Evolutionary conservation across 768 basidiomycete species (phyloP).

Genomic region (Pisolithus marmoratus): DNA sequence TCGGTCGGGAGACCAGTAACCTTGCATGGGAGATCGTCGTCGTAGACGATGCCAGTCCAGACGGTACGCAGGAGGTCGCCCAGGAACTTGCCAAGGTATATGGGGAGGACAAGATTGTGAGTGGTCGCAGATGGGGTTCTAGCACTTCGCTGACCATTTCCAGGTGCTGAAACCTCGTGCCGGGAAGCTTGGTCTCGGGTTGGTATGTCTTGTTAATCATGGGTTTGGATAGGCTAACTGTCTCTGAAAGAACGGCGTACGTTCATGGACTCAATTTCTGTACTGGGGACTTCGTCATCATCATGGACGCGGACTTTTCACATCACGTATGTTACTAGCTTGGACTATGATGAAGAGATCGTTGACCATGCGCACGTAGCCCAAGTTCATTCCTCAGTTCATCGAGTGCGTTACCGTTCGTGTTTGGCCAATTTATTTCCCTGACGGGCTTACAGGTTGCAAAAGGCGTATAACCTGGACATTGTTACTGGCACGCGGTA

Average conservation of each 20-base stretch:
- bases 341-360: background rate
- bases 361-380: conserved; percentile 40
- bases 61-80: conserved; percentile 89
- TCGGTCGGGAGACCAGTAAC: conserved; percentile 36
- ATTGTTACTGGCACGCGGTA: conserved; percentile 94
- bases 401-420: conserved; percentile 49
- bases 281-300: conserved; percentile 89
- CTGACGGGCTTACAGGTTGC: conserved; percentile 46
- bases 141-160: conserved; percentile 4
- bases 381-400: conserved; percentile 92
- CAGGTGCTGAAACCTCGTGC: conserved; percentile 82
- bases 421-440: background rate
- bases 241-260: conserved; percentile 69
- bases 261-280: conserved; percentile 88
- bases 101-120: conserved; percentile 78
- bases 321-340: conserved; percentile 59
- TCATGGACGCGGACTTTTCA: conserved; percentile 97
- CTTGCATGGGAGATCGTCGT: conserved; percentile 86
- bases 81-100: conserved; percentile 71
- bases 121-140: conserved; percentile 16
- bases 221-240: background rate
- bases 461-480: conserved; percentile 82
- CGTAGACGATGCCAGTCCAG: conserved; percentile 90
- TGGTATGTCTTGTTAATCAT: conserved; percentile 12
- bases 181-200: conserved; percentile 91